Evolutionary conservation across 495 filamentous ascomycete species (phyloP).

Genomic region (Penicillium manginii): DNA sequence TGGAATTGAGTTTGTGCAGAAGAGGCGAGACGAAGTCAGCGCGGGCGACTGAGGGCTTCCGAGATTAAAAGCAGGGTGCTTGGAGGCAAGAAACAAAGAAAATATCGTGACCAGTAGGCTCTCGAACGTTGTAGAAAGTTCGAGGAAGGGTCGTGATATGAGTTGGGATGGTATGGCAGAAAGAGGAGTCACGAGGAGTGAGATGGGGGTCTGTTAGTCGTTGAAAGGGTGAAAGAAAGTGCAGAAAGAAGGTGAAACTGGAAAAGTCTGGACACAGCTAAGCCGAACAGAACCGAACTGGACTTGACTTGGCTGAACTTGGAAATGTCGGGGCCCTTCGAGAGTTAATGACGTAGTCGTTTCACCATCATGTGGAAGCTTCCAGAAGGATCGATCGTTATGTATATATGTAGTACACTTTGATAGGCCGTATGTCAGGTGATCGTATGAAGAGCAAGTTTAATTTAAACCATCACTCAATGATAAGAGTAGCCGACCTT

Average conservation of each 20-base stretch:
- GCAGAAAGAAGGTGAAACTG: neutral
- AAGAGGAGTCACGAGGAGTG: neutral
- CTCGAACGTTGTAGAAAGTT: conserved; percentile 46
- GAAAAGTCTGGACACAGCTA: neutral
- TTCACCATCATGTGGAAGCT: neutral
- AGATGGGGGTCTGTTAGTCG: neutral
- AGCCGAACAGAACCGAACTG: neutral
- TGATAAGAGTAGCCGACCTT: no score
- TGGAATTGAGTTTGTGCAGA: conserved; percentile 22
- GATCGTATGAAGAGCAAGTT: no score
- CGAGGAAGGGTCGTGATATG: neutral
- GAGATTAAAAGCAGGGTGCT: conserved; percentile 20
- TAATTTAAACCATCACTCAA: no score
- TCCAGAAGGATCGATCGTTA: conserved; percentile 3
- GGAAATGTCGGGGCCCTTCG: neutral
- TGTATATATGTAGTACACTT: no score
- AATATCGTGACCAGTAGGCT: conserved; percentile 14
- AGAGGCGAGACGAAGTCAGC: conserved; percentile 11
- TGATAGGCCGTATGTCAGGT: no score
- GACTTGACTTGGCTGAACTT: neutral
- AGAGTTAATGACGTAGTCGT: neutral
- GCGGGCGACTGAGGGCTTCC: conserved; percentile 4
- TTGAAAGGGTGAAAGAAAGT: neutral
- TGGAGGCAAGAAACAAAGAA: conserved; percentile 11
- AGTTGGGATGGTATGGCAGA: neutral